Evolutionary conservation across 495 filamentous ascomycete species (phyloP).

Genomic region (Penicillium malachiteum): DNA sequence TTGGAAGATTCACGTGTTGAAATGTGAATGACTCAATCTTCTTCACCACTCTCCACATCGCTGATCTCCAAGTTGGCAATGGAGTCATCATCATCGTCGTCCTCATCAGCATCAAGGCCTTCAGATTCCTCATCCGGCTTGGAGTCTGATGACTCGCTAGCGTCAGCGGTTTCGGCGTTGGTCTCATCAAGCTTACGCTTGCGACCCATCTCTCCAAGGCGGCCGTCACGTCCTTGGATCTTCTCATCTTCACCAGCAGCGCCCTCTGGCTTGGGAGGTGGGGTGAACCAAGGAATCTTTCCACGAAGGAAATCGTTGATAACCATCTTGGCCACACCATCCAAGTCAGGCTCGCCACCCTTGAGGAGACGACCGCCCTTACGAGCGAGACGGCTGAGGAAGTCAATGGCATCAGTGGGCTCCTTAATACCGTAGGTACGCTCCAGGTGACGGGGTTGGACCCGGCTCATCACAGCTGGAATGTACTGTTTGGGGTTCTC

Average conservation of each 20-base stretch:
- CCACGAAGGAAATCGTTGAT: constrained; percentile 93
- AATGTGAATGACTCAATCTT: constrained; percentile 30
- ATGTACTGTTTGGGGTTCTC: constrained; percentile 96
- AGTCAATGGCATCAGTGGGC: constrained; percentile 65
- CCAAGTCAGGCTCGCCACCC: constrained; percentile 88
- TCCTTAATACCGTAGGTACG: constrained; percentile 85
- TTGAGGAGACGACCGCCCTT: constrained; percentile 84
- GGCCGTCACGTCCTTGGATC: constrained; percentile 58
- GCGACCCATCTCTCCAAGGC: constrained; percentile 62
- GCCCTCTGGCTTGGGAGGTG: constrained; percentile 63
- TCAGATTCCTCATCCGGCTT: constrained; percentile 37
- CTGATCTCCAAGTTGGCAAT: constrained; percentile 46
- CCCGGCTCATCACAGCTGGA: constrained; percentile 71
- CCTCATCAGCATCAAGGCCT: constrained; percentile 36
- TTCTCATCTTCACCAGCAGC: constrained; percentile 51
- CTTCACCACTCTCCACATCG: constrained; percentile 45
- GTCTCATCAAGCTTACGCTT: constrained; percentile 54
- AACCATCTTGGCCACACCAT: constrained; percentile 93
- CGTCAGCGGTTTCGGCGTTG: constrained; percentile 27
- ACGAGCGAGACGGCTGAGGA: constrained; percentile 81
- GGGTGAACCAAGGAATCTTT: constrained; percentile 93
- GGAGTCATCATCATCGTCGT: constrained; percentile 37
- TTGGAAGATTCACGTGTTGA: neutral
- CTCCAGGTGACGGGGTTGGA: constrained; percentile 84
- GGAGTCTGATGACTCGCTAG: constrained; percentile 26